phyloP scores from a whole-genome alignment of 305 asterid genomes.

The Lippia alba region DNA sequence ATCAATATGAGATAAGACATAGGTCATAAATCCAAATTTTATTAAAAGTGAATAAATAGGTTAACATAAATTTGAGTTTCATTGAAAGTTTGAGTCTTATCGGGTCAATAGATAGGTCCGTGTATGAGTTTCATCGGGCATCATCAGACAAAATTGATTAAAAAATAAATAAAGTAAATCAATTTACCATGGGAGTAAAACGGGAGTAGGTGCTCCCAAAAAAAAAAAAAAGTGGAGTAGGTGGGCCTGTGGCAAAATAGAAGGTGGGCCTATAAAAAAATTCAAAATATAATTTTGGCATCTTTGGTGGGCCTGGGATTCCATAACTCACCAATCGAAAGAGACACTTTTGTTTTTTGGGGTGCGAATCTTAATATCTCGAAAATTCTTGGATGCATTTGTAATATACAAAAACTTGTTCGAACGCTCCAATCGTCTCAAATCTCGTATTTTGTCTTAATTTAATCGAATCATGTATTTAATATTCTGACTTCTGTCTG shows the following conservation, averaged over 20 bases:
- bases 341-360: neutral
- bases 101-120: no score
- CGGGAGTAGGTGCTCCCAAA: no score
- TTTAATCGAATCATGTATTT: neutral
- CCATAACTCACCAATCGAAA: neutral
- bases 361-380: slow-evolving; percentile 27
- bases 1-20: no score
- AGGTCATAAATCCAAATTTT: no score
- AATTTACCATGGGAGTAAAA: no score
- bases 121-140: no score
- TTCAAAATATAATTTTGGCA: neutral
- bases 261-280: neutral
- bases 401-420: neutral
- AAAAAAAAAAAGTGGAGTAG: no score
- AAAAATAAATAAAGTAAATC: no score
- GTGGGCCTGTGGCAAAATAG: neutral
- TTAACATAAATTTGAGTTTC: no score
- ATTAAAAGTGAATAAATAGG: no score
- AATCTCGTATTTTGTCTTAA: slow-evolving; percentile 16
- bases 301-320: neutral
- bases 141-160: no score
- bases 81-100: no score
- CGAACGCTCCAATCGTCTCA: neutral
- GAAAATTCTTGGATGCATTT: slow-evolving; percentile 11
- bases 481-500: neutral